Evolutionary conservation across 2,329 filamentous ascomycete genomes (phyloP).

Genomic region (Colletotrichum phormii): DNA sequence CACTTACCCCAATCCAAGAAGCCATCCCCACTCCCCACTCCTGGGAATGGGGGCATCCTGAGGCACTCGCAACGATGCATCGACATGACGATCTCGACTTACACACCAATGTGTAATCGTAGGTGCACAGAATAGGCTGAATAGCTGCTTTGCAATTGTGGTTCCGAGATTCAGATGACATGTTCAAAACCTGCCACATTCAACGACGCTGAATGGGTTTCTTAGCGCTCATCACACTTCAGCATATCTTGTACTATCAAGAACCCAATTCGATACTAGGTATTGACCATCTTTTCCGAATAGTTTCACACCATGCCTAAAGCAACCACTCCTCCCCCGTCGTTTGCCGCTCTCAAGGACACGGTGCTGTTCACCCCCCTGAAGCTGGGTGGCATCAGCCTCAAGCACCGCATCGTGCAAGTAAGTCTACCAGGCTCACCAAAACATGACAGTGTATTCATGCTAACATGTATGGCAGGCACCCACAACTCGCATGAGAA

Average conservation of each 20-base stretch:
- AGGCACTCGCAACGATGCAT: background rate
- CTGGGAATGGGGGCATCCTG: constrained; percentile 6
- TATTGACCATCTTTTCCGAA: background rate
- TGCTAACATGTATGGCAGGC: background rate
- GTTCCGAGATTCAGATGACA: background rate
- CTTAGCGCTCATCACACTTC: constrained; percentile 4
- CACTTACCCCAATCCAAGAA: background rate
- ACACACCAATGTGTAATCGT: background rate
- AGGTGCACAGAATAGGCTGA: background rate
- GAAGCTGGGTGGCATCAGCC: constrained; percentile 46
- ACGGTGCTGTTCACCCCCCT: constrained; percentile 49
- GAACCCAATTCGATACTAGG: background rate
- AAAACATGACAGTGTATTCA: background rate
- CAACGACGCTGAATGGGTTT: constrained; percentile 4
- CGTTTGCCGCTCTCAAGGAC: constrained; percentile 25
- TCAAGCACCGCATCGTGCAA: constrained; percentile 52
- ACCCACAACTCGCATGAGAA: constrained; percentile 41
- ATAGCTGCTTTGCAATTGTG: background rate
- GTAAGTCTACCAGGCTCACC: constrained; percentile 33
- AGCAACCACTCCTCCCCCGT: constrained; percentile 26
- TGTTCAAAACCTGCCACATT: constrained; percentile 19
- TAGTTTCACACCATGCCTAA: constrained; percentile 11
- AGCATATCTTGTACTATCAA: background rate
- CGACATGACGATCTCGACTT: background rate
- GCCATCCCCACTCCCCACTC: constrained; percentile 9